Base-by-base conservation (phyloP, 305 asterid genomes). In the Euphrasia arctica region DNA sequence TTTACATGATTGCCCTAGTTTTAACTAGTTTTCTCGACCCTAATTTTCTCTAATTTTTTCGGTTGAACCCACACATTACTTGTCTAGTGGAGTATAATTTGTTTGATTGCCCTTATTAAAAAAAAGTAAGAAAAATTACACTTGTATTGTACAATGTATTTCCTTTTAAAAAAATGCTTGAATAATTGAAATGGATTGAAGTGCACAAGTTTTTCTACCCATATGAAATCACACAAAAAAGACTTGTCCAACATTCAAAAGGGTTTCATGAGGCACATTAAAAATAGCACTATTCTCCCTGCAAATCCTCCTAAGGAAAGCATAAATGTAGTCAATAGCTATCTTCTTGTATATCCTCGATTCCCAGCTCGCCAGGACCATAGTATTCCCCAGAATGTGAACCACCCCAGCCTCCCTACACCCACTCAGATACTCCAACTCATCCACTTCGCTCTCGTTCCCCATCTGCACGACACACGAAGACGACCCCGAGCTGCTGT, bases 261-360 rank as follows among this genome's bases (percentile, higher is more conserved):
- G 86, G 85, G 97, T 90, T 64, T 93, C 98, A 72, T 93, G 98
- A 25, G 98, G 98, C 58, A 93, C 87, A 72, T 93, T 79, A 70
- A 93, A 93, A 63, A 93, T 93, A 29, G 82, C 97, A 80, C 98
- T 93, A 70, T 90, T 84, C 70, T 90, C 97, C 88, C 98, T 90
- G 90, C 98, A 93, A 18, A 93, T 83, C 83, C 86, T 93, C 83
- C 96, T 83, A 74, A 93, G 97, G 74, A 93, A 90, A 2, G 98
- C 97, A 79, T 87, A 93, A 42, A 93, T 48, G 70, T 90, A 93
- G 74, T 93, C 96, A 60, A 93, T 82, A 9, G 92, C 95, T 60
- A 93, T 84, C 42, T 74, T 90, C 91, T 86, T 93, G 62, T 69
- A 76, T 56, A 87, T 68, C 75, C 83, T 77, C 5, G 98, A 87